Evolutionary conservation across 2,329 filamentous ascomycete species (phyloP).

Genomic region (Nemania sp.): DNA sequence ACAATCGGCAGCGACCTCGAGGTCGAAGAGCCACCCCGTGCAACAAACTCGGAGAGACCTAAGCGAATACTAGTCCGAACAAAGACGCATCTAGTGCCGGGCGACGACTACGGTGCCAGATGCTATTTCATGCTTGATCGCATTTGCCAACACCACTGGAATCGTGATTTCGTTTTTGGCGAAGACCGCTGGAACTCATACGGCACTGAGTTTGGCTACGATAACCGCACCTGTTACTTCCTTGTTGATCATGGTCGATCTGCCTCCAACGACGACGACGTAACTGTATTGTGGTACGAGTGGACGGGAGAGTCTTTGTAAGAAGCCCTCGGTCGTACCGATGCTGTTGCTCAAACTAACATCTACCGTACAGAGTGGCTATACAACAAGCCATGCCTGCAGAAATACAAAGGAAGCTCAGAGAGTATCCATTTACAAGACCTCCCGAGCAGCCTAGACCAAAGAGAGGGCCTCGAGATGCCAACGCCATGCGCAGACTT

Average conservation of each 20-base stretch:
- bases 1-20: too few relatives aligned
- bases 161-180: constrained; percentile 37
- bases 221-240: constrained; percentile 38
- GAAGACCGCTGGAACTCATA: constrained; percentile 36
- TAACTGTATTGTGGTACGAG: constrained; percentile 39
- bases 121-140: constrained; percentile 37
- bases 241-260: constrained; percentile 40
- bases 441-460: too few relatives aligned
- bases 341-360: too few relatives aligned
- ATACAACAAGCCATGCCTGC: too few relatives aligned
- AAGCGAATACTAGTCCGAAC: constrained; percentile 38
- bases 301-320: constrained; percentile 39
- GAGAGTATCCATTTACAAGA: too few relatives aligned
- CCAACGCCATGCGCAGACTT: too few relatives aligned
- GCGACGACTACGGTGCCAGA: constrained; percentile 37
- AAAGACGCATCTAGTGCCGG: constrained; percentile 39
- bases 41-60: constrained; percentile 2
- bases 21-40: too few relatives aligned
- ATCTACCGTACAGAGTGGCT: too few relatives aligned
- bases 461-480: too few relatives aligned
- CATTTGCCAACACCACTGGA: constrained; percentile 40
- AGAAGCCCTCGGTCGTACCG: constrained; percentile 1
- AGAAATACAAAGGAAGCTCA: too few relatives aligned
- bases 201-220: constrained; percentile 35
- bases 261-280: constrained; percentile 16